Evolutionary conservation across 179 eudicot genomes (phyloP), one percentile per base, ranked within the genome.

Genomic region (Pouteria campechiana): DNA sequence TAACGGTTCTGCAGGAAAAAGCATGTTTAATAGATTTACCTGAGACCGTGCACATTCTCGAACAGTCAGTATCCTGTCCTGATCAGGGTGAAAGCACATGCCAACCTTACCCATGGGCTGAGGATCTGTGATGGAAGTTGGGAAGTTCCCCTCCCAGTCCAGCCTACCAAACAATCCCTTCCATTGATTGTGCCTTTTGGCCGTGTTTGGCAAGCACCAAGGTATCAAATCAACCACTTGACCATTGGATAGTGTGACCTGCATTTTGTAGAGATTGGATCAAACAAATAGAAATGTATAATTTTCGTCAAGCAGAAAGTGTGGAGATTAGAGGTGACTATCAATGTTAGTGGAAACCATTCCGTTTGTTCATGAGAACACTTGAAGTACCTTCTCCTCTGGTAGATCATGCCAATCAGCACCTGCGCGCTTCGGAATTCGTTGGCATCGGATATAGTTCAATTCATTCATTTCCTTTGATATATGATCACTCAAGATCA

Each of bases 81-180:
- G 94, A 31, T 81, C 94, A 12, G 97, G 95, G 33, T 86, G 98
- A 69, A 90, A 90, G 72, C 98, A 86, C 98, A 86, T 81, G 42
- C 98, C 95, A 7, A 86, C 98, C 55, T 90, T 90, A 24, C 96
- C 98, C 98, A 86, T 90, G 2, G 98, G 98, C 34, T 90, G 95
- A 10, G 94, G 98, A 29, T 90, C 94, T 11, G 95, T 86, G 11
- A 90, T 76, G 24, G 95, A 86, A 21, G 95, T 86, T 3, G 95
- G 98, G 28, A 90, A 90, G 48, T 86, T 90, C 15, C 95, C 94
- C 49, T 81, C 98, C 94, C 96, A 90, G 55, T 83, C 92, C 75
- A 82, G 63, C 70, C 92, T 73, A 20, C 98, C 95, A 57, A 77
- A 84, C 40, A 88, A 42, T 22, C 97, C 97, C 68, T 88, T 88